These are phyloP conservation scores for Cyberlindnera xylosilytica DNA, from an alignment of 805 yeast genomes.

Conservation along the genomic window DNA sequence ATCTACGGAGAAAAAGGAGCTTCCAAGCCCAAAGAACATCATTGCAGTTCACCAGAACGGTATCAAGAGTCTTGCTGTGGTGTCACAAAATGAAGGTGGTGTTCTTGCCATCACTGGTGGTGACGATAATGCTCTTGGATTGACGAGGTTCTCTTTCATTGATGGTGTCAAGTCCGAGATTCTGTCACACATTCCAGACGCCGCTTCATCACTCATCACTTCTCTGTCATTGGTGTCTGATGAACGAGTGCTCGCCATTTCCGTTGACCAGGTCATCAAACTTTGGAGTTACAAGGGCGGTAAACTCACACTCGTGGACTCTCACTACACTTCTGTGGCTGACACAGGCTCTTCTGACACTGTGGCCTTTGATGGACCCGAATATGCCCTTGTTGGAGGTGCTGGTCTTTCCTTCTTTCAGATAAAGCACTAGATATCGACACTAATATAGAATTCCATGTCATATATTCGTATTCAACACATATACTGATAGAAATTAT, in stretches of 20 bases:
- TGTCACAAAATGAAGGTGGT: constrained; percentile 15
- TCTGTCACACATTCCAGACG: constrained; percentile 41
- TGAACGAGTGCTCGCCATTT: constrained; percentile 50
- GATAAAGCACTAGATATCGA: no score
- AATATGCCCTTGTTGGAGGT: constrained; percentile 62
- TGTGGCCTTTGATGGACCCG: constrained; percentile 25
- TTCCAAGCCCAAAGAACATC: constrained; percentile 32
- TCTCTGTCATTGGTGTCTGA: constrained; percentile 41
- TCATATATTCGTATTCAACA: no score
- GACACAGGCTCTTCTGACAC: constrained; percentile 79
- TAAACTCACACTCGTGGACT: constrained; percentile 32
- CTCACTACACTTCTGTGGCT: constrained; percentile 74
- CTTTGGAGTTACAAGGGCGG: constrained; percentile 48
- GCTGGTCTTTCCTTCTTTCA: constrained; percentile 69
- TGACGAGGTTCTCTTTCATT: constrained; percentile 35
- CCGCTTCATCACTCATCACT: constrained; percentile 88
- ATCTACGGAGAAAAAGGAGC: neutral
- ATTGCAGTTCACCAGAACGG: constrained; percentile 82
- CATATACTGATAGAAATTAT: no score
- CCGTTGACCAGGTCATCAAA: constrained; percentile 81
- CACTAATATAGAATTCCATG: no score
- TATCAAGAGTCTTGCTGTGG: constrained; percentile 55
- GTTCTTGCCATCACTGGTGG: constrained; percentile 71
- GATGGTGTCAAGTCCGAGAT: constrained; percentile 26
- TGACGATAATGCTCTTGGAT: constrained; percentile 77